Base-by-base conservation (phyloP, 2,329 filamentous ascomycete genomes). In the Trichoderma afroharzianum region DNA sequence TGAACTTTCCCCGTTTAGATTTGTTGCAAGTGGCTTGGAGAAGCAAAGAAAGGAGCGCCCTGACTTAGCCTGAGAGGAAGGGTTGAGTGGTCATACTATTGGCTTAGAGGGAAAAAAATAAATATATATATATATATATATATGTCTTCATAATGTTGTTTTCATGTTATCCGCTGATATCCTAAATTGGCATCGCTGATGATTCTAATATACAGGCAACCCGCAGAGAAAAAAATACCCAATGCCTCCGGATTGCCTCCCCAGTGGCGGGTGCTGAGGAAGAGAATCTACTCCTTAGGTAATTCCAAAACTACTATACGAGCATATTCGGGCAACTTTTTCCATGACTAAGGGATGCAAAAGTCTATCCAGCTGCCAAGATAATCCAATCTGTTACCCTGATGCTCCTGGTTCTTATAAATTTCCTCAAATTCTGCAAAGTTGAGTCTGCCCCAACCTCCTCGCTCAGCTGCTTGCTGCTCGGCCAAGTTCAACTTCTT, bases 311-410 rank as follows among this genome's bases (percentile, higher is more conserved):
- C 33, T 15, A 36, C 6, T 36, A 36, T 36, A 36, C 14, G 6
- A 36, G 33, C 33, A 36, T 21, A 47, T 47, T 12, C 8, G 12
- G 4, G 9, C 1, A 36, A 3, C 28, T 18, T 32, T 32, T 7
- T 12, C n/a, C 21, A 7, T 18, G 5, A 11, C 66, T 85, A 89
- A 15, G 89, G 89, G 75, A 92, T 91, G 79, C 89, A 92, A 79
- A 91, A 90, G 79, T 98, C 95, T 80, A 98, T 93, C 95, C 95
- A 98, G 76, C 90, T 93, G 72, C 93, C 93, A 61, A 98, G 85
- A 80, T 97, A 95, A 75, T 93, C 92, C 73, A 95, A 85, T 68
- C 91, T 83, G 78, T 90, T 89, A 15, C 86, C 87, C 32, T 84
- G 82, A 28, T 89, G 88, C 74, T 91, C 88, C 74, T 90, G 87